phyloP scores from a whole-genome alignment of 805 yeast species.

The Candida rishiriensis region DNA sequence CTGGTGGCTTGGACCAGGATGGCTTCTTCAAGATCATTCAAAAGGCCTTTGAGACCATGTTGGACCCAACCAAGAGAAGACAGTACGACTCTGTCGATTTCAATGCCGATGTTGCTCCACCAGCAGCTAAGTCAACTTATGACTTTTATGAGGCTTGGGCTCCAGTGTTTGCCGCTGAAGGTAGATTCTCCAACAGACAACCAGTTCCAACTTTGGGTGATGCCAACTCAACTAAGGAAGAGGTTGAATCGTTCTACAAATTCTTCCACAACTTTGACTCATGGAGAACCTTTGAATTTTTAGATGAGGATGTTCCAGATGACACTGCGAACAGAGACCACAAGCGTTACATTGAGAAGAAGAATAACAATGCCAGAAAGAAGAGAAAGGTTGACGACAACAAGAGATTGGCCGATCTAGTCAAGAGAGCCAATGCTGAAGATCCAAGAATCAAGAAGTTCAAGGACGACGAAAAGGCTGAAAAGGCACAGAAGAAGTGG shows the following conservation, averaged over 20 bases:
- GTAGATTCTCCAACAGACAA: constrained; percentile 85
- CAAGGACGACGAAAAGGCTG: constrained; percentile 92
- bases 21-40: constrained; percentile 97
- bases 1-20: constrained; percentile 85
- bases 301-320: constrained; percentile 99
- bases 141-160: constrained; percentile 92
- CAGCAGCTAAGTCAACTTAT: constrained; percentile 46
- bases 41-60: constrained; percentile 87
- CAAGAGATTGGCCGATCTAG: constrained; percentile 78
- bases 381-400: constrained; percentile 97
- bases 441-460: constrained; percentile 94
- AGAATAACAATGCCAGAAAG: constrained; percentile 93
- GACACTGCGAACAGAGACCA: constrained; percentile 99
- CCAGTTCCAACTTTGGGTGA: constrained; percentile 85
- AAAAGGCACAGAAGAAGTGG: constrained; percentile 94
- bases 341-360: constrained; percentile 97
- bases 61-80: constrained; percentile 80
- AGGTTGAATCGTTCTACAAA: constrained; percentile 82
- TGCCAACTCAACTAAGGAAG: constrained; percentile 61
- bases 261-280: constrained; percentile 95
- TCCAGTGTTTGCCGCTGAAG: constrained; percentile 85
- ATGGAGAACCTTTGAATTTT: constrained; percentile 96
- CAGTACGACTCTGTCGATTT: constrained; percentile 96
- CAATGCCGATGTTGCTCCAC: constrained; percentile 80
- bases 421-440: constrained; percentile 81